Evolutionary conservation across 345 rosid species (phyloP).

Genomic region (Moringa oleifera): DNA sequence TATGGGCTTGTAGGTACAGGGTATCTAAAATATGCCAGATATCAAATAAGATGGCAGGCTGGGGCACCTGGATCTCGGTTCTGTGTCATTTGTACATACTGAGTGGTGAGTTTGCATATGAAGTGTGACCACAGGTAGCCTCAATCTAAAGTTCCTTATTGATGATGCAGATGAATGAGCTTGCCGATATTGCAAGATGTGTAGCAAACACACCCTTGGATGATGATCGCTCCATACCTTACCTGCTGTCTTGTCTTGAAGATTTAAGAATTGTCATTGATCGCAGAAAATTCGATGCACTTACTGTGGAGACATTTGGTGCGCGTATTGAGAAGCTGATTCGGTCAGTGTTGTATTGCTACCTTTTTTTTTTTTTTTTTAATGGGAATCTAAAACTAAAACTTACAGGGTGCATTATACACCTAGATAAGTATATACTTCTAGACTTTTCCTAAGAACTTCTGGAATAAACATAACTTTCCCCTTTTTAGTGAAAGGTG

Average conservation of each 20-base stretch:
- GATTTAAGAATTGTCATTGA: constrained; percentile 78
- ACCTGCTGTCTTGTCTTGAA: constrained; percentile 73
- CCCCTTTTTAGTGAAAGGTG: constrained; percentile 5
- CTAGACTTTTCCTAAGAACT: constrained; percentile 1
- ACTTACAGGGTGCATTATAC: background rate
- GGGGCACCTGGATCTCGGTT: no score
- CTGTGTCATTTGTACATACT: no score
- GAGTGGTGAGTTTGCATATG: constrained; percentile 4
- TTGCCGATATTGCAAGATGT: constrained; percentile 96
- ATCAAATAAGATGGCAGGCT: no score
- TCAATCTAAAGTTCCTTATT: constrained; percentile 19
- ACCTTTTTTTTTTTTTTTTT: constrained; percentile 8
- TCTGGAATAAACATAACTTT: background rate
- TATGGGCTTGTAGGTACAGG: no score
- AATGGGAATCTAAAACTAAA: background rate
- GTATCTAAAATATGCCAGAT: no score
- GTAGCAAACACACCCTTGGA: constrained; percentile 74
- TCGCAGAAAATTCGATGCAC: constrained; percentile 90
- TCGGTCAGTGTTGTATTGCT: constrained; percentile 40
- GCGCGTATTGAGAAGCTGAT: constrained; percentile 90
- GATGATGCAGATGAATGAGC: constrained; percentile 81
- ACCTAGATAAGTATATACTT: background rate
- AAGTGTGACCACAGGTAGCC: background rate
- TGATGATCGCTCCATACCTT: constrained; percentile 66
- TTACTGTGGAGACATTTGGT: constrained; percentile 95